A percentile compares a stretch with the other conserved stretches of the same genome.
Evolutionary conservation across 2,329 filamentous ascomycete genomes (phyloP).

Genomic region (Cladorrhinum sp.): DNA sequence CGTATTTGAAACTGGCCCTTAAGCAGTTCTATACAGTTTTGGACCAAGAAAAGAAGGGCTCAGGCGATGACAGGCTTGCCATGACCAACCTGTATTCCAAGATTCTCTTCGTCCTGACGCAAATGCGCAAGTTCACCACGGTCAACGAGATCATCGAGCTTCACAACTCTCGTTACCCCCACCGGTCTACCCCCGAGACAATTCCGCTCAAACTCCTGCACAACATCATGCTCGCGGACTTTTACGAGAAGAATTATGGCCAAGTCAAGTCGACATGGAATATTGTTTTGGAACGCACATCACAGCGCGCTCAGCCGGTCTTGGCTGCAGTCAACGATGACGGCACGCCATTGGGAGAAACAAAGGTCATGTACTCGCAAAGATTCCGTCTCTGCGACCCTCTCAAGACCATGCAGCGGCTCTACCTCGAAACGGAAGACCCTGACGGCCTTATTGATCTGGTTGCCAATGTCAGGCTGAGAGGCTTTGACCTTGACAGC

Average conservation of each 20-base stretch:
- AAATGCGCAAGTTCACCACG: slow-evolving; percentile 38
- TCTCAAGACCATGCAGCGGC: slow-evolving; percentile 48
- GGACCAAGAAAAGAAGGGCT: slow-evolving; percentile 18
- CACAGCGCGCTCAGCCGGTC: slow-evolving; percentile 37
- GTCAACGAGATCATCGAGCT: slow-evolving; percentile 45
- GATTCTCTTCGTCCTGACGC: slow-evolving; percentile 41
- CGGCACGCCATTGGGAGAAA: not conserved
- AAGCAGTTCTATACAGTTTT: slow-evolving; percentile 36
- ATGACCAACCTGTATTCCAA: slow-evolving; percentile 39
- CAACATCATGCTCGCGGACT: slow-evolving; percentile 66
- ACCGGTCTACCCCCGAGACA: slow-evolving; percentile 40
- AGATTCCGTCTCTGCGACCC: slow-evolving; percentile 54
- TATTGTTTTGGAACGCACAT: slow-evolving; percentile 53
- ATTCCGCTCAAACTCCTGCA: slow-evolving; percentile 57
- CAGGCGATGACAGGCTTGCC: slow-evolving; percentile 14
- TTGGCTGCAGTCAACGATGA: slow-evolving; percentile 25
- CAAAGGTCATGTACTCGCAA: slow-evolving; percentile 42
- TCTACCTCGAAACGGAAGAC: slow-evolving; percentile 42
- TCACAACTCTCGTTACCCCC: slow-evolving; percentile 49
- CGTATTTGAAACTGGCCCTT: slow-evolving; percentile 35
- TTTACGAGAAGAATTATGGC: slow-evolving; percentile 54
- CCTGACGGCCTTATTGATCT: slow-evolving; percentile 46
- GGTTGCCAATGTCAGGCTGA: slow-evolving; percentile 53
- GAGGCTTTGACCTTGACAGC: slow-evolving; percentile 72
- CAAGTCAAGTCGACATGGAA: slow-evolving; percentile 67